Conservation (phyloP, 805 yeast species). For the Priceomyces melissophilus region DNA sequence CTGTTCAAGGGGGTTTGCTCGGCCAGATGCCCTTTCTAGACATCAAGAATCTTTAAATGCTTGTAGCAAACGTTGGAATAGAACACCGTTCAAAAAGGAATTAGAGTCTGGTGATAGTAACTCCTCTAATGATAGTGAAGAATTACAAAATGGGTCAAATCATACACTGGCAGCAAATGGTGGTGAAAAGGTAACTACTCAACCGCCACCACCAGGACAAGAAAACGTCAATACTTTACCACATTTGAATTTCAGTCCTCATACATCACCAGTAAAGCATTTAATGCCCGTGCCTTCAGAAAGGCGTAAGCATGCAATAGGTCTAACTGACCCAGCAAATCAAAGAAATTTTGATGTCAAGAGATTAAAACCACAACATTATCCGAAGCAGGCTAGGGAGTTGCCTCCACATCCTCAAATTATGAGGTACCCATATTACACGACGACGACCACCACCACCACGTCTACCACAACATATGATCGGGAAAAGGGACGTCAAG, state of each 20-base stretch:
- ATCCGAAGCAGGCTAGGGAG: conserved; percentile 1
- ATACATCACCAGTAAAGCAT: neutral
- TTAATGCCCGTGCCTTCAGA: too few species aligned
- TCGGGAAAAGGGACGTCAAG: conserved; percentile 4
- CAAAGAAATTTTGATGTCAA: conserved; percentile 12
- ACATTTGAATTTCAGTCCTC: neutral
- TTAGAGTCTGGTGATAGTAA: too few species aligned
- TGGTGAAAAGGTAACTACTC: neutral
- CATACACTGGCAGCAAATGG: neutral
- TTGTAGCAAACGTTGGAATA: conserved; percentile 14
- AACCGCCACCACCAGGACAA: neutral
- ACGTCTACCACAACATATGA: conserved; percentile 8
- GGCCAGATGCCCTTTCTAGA: conserved; percentile 73
- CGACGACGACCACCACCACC: conserved; percentile 9
- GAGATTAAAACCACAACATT: conserved; percentile 15
- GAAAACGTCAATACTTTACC: neutral
- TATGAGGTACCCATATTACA: neutral
- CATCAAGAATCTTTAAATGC: conserved; percentile 51
- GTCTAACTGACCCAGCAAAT: conserved; percentile 5
- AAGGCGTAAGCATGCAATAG: too few species aligned
- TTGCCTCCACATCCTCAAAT: neutral
- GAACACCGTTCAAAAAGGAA: too few species aligned
- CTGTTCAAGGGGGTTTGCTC: conserved; percentile 65
- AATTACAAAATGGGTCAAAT: neutral
- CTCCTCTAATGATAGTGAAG: conserved; percentile 3